phyloP scores from a whole-genome alignment of 345 rosid genomes.

The Salix caprea region DNA sequence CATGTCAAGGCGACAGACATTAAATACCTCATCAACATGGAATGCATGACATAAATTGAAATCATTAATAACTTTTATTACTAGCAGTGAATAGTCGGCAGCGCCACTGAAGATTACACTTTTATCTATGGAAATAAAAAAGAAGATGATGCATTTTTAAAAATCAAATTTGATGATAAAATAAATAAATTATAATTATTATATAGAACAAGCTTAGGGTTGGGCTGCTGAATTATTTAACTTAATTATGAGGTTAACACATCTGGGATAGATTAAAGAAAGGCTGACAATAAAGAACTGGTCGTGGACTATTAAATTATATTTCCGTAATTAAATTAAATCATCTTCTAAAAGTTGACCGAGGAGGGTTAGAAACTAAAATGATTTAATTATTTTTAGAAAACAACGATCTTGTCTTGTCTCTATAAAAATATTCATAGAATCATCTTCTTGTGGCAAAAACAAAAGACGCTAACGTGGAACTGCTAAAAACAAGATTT shows the following conservation, averaged over 20 bases:
- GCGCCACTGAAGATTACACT: background rate
- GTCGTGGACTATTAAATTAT: no score
- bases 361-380: background rate
- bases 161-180: background rate
- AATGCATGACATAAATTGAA: background rate
- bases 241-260: background rate
- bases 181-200: no score
- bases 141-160: background rate
- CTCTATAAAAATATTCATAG: background rate
- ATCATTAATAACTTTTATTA: background rate
- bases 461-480: no score
- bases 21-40: background rate
- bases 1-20: background rate
- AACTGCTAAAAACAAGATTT: no score
- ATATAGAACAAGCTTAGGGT: background rate
- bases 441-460: no score
- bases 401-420: background rate
- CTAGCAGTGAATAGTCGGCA: background rate
- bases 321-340: no score
- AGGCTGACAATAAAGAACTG: background rate
- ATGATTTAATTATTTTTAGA: background rate
- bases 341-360: no score
- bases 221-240: background rate
- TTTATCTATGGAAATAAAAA: no score
- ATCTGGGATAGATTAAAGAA: no score